Evolutionary conservation across 306 rosid species (phyloP).

Genomic region (Cyamopsis tetragonoloba): DNA sequence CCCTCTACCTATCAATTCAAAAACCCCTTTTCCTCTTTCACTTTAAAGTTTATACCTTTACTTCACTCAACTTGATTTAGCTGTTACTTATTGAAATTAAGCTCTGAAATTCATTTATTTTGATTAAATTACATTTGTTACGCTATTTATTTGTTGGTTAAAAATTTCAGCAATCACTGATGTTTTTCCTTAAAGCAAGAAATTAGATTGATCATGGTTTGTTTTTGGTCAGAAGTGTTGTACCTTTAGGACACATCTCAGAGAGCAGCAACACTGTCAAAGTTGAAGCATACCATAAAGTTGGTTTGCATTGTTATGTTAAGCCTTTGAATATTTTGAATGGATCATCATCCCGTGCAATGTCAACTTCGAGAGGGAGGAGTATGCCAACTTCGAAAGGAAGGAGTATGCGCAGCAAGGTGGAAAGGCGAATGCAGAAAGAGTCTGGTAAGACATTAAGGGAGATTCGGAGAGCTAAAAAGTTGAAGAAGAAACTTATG

Average conservation of each 20-base stretch:
- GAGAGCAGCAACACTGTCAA: slow-evolving; percentile 35
- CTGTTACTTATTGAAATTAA: no score
- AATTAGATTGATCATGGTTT: slow-evolving; percentile 19
- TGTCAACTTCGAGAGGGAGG: slow-evolving; percentile 81
- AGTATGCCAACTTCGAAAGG: slow-evolving; percentile 84
- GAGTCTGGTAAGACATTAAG: slow-evolving; percentile 89
- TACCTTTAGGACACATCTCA: slow-evolving; percentile 32
- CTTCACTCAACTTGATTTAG: background rate
- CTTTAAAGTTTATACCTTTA: slow-evolving; percentile 14
- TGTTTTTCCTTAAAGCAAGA: background rate
- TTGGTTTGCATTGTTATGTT: slow-evolving; percentile 24
- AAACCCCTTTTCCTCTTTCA: slow-evolving; percentile 16
- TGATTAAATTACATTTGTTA: background rate
- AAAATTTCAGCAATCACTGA: background rate
- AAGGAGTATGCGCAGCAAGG: slow-evolving; percentile 92
- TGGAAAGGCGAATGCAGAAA: slow-evolving; percentile 82
- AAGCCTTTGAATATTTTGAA: slow-evolving; percentile 42
- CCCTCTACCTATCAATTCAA: background rate
- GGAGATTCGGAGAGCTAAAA: slow-evolving; percentile 82
- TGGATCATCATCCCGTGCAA: slow-evolving; percentile 45
- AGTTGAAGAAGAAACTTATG: slow-evolving; percentile 86
- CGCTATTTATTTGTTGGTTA: background rate
- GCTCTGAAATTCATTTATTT: background rate
- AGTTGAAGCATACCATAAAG: slow-evolving; percentile 31
- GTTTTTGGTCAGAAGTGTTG: slow-evolving; percentile 44